Percentiles rank a stretch among this genome's conserved stretches.
phyloP scores from a whole-genome alignment of 108 stramenopile species.

The Fragilariopsis cylindrus region DNA sequence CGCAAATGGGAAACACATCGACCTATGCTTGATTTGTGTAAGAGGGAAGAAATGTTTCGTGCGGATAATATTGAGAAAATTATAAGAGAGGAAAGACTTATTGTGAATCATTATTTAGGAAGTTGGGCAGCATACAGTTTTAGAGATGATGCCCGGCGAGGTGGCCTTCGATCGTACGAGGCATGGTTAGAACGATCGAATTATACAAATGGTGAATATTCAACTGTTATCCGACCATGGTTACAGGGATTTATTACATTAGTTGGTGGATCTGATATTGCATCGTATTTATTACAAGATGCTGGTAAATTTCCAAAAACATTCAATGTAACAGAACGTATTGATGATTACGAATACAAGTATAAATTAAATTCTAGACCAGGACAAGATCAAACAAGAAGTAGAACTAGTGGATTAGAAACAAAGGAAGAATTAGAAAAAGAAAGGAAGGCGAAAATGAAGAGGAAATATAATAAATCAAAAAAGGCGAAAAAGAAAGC shows the following conservation, averaged over 20 bases:
- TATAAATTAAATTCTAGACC: background rate
- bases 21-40: background rate
- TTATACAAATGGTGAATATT: background rate
- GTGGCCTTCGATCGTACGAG: conserved; percentile 36
- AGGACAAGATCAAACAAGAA: background rate
- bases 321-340: background rate
- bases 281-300: background rate
- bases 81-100: background rate
- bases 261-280: conserved; percentile 22
- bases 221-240: conserved; percentile 17
- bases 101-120: conserved; percentile 18
- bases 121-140: conserved; percentile 40
- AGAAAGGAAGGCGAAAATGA: background rate
- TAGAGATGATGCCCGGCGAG: conserved; percentile 47
- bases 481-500: conserved; percentile 3
- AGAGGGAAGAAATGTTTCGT: background rate
- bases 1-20: background rate
- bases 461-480: background rate
- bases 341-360: background rate
- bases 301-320: background rate
- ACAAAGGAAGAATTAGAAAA: background rate
- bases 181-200: conserved; percentile 28
- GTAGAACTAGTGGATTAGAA: background rate
- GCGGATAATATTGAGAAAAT: background rate
- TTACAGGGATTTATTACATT: conserved; percentile 45